phyloP scores from a whole-genome alignment of 2,329 filamentous ascomycete species.

The Pseudogymnoascus sp. region DNA sequence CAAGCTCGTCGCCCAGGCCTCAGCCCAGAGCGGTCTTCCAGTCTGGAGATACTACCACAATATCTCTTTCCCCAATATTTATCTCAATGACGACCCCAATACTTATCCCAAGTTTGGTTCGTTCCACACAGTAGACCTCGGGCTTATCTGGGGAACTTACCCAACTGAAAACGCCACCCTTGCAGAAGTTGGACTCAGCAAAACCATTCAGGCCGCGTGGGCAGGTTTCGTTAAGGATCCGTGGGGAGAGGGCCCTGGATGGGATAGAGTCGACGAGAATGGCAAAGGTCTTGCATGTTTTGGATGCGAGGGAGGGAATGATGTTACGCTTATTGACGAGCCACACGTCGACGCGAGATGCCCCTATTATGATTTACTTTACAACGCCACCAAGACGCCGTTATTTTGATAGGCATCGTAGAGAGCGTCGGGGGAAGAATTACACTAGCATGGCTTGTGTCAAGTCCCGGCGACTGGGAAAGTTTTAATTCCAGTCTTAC shows the following conservation, averaged over 20 bases:
- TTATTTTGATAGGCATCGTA: background rate
- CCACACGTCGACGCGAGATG: background rate
- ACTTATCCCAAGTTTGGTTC: conserved; percentile 18
- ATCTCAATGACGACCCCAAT: background rate
- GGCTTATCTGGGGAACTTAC: conserved; percentile 26
- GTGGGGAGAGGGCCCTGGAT: conserved; percentile 19
- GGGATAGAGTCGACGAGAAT: conserved; percentile 11
- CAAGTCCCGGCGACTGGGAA: background rate
- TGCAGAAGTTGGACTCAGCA: conserved; percentile 18
- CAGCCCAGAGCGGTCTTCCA: background rate
- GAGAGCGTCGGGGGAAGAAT: background rate
- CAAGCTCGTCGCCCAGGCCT: background rate
- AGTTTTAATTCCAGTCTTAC: background rate
- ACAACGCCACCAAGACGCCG: background rate
- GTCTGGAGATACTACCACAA: background rate
- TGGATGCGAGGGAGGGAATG: background rate
- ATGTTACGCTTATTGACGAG: background rate
- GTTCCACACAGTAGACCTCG: conserved; percentile 30
- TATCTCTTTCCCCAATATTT: background rate
- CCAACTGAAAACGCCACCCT: conserved; percentile 16
- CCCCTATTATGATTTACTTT: background rate
- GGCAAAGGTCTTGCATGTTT: background rate
- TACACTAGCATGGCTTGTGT: background rate
- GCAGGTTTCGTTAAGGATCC: conserved; percentile 25
- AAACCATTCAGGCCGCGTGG: conserved; percentile 24